phyloP scores from a whole-genome alignment of 805 yeast species.

The Sugiyamaella qingdaonensis region DNA sequence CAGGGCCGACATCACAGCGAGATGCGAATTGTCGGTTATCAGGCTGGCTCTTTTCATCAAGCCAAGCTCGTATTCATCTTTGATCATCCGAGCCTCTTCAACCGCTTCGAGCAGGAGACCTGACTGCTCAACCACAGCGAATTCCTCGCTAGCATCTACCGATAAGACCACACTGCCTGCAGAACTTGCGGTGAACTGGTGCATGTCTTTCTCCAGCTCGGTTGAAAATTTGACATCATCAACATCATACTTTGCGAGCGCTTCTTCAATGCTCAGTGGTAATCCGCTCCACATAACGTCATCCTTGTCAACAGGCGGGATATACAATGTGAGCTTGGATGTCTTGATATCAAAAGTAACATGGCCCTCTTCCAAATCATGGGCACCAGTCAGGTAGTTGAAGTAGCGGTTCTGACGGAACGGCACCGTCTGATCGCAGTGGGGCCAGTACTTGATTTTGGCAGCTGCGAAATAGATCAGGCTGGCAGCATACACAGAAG shows the following conservation, averaged over 20 bases:
- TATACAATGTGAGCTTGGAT: conserved; percentile 63
- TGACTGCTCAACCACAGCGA: conserved; percentile 20
- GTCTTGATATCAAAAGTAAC: conserved; percentile 51
- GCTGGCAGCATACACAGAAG: conserved; percentile 37
- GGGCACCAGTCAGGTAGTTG: conserved; percentile 75
- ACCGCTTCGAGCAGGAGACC: conserved; percentile 49
- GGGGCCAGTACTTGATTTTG: conserved; percentile 50
- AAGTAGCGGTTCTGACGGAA: conserved; percentile 90
- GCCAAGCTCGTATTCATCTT: conserved; percentile 76
- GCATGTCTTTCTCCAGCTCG: conserved; percentile 40
- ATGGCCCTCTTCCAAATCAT: conserved; percentile 68
- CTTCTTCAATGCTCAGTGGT: conserved; percentile 68
- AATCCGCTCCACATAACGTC: conserved; percentile 96
- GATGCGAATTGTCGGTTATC: conserved; percentile 83
- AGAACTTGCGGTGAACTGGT: neutral
- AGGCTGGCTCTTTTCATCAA: conserved; percentile 75
- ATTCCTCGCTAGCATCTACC: conserved; percentile 23
- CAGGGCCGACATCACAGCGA: conserved; percentile 87
- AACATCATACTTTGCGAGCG: conserved; percentile 63
- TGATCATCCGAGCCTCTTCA: conserved; percentile 81
- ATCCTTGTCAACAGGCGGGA: conserved; percentile 81
- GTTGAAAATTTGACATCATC: conserved; percentile 68
- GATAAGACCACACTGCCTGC: conserved; percentile 20
- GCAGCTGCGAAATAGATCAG: conserved; percentile 34
- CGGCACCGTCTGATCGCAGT: conserved; percentile 73